These are phyloP conservation scores for Yarrowia divulgata DNA, from an alignment of 805 yeast genomes.

Conservation along the genomic window DNA sequence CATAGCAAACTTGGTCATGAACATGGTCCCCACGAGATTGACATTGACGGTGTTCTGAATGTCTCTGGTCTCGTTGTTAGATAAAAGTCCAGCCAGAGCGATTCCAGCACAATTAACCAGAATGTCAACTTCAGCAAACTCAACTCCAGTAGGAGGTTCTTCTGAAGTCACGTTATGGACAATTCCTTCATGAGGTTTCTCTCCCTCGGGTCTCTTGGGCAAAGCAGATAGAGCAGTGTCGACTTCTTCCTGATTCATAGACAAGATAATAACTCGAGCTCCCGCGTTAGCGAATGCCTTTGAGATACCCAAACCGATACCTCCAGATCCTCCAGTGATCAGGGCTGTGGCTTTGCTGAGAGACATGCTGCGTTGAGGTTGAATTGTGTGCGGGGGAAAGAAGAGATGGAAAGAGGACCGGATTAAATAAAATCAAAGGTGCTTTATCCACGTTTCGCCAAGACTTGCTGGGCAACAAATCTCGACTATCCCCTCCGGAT, in stretches of 20 bases:
- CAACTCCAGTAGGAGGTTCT: not conserved
- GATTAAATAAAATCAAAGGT: not conserved
- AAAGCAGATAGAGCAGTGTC: constrained; percentile 10
- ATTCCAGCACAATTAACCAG: constrained; percentile 67
- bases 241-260: constrained; percentile 56
- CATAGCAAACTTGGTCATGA: constrained; percentile 61
- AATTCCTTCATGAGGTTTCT: constrained; percentile 6
- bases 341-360: constrained; percentile 40
- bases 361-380: not conserved
- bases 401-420: not conserved
- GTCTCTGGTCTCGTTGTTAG: constrained; percentile 52
- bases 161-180: constrained; percentile 15
- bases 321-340: constrained; percentile 74
- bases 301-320: constrained; percentile 70
- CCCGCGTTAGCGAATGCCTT: constrained; percentile 59
- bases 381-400: not conserved
- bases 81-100: constrained; percentile 62
- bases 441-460: constrained; percentile 1
- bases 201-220: not conserved
- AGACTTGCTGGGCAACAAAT: constrained; percentile 17
- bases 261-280: constrained; percentile 58
- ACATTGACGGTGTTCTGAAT: constrained; percentile 58
- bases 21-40: constrained; percentile 68
- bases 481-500: constrained; percentile 16
- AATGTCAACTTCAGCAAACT: constrained; percentile 50